Conservation (phyloP, 345 rosid species). For the Erodium maritimum region DNA sequence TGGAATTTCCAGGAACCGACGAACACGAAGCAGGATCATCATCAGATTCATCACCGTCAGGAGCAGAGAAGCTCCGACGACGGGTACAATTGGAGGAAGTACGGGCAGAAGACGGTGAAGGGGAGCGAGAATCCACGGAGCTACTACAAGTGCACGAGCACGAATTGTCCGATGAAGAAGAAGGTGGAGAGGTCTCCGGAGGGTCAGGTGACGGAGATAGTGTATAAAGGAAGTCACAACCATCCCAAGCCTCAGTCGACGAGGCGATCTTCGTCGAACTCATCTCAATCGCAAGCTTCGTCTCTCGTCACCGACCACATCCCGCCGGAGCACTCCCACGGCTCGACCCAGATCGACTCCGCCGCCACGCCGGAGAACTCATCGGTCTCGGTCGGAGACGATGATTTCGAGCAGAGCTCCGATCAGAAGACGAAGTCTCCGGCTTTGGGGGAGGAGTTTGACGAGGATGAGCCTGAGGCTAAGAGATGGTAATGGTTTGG, state of each 20-base stretch:
- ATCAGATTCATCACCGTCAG: conserved; percentile 42
- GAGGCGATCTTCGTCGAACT: conserved; percentile 41
- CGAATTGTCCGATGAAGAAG: conserved; percentile 74
- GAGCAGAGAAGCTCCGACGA: conserved; percentile 59
- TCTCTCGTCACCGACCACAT: conserved; percentile 25
- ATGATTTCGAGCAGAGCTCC: conserved; percentile 54
- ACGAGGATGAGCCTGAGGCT: conserved; percentile 70
- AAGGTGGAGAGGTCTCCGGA: conserved; percentile 72
- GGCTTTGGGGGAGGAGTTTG: conserved; percentile 47
- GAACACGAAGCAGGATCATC: conserved; percentile 24
- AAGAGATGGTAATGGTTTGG: conserved; percentile 87
- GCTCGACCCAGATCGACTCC: conserved; percentile 43
- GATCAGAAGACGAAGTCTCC: conserved; percentile 27
- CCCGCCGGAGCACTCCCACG: conserved; percentile 48
- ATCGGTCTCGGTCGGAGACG: conserved; percentile 52
- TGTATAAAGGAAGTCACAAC: conserved; percentile 77
- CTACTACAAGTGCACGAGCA: conserved; percentile 82
- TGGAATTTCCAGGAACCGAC: conserved; percentile 37
- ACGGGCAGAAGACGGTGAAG: conserved; percentile 90
- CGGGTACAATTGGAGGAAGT: conserved; percentile 92
- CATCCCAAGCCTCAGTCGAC: conserved; percentile 78
- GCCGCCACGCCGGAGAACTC: conserved; percentile 66
- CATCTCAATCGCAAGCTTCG: conserved; percentile 17
- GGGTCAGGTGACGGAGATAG: no score
- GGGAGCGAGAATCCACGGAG: conserved; percentile 96